A percentile compares a stretch with the other conserved stretches of the same genome.
phyloP scores from a whole-genome alignment of 2,329 filamentous ascomycete genomes.

The Pezicula rhizophila region DNA sequence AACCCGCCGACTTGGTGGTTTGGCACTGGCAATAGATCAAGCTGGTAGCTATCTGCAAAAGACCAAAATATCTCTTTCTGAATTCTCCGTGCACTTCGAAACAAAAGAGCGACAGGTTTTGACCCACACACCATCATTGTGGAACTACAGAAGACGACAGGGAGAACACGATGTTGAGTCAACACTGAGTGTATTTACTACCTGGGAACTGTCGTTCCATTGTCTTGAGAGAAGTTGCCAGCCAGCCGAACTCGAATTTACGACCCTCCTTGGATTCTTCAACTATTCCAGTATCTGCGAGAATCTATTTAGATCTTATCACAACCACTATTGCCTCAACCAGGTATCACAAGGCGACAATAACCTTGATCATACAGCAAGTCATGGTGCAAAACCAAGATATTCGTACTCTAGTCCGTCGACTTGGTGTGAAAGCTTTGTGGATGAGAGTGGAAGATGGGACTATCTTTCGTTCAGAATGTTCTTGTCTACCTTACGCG shows the following conservation, averaged over 20 bases:
- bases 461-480: too few relatives aligned
- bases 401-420: too few relatives aligned
- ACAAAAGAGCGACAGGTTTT: not conserved
- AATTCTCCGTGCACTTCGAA: not conserved
- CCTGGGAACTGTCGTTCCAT: not conserved
- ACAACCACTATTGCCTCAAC: too few relatives aligned
- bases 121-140: not conserved
- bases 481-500: too few relatives aligned
- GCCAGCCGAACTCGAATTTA: not conserved
- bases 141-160: not conserved
- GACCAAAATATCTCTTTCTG: not conserved
- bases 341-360: not conserved
- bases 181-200: not conserved
- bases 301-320: not conserved
- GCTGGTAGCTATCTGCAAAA: constrained; percentile 4
- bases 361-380: not conserved
- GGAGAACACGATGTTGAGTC: not conserved
- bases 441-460: too few relatives aligned
- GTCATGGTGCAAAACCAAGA: not conserved
- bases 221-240: not conserved
- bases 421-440: too few relatives aligned
- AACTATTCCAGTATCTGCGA: not conserved
- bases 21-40: constrained; percentile 16
- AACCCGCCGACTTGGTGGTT: constrained; percentile 8
- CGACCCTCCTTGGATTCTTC: not conserved